Evolutionary conservation across 129 eudicot genomes (phyloP), one percentile per base, ranked within the genome.

Genomic region (Scalesia atractyloides): DNA sequence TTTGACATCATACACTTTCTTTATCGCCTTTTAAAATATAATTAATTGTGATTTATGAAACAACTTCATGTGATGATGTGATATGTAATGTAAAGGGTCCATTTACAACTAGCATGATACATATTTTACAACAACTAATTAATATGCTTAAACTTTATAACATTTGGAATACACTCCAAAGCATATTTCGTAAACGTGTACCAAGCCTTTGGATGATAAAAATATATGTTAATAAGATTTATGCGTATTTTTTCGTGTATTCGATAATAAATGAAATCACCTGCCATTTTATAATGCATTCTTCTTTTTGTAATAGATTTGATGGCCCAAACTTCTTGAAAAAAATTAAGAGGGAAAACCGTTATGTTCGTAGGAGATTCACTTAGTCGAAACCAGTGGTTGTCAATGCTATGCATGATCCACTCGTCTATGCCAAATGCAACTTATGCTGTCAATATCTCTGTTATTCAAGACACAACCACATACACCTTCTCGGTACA

Each of bases 361-460:
- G 75, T 91, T 62, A 80, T 91, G 91, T 91, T 91, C 64, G 97
- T 91, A 47, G 97, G 97, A 50, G 97, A 91, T 60, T 91, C 97
- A 5, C 73, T 91, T 14, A 85, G 87, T 69, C 79, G 82, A 47
- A 86, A 91, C 62, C 97, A 91, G 18, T 91, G 87, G 87, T 64
- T 73, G 41, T 91, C 97, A 13, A 52, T 91, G 62, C 34, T 84
- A 48, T 91, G 97, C 71, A 62, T 91, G 71, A 69, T 91, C 33
- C 81, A 86, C 67, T 77, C 91, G 0, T 80, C 88, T 4, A 64
- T 85, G 10, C 90, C 92, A 19, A 56, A 26, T 0, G 70, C 81
- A 47, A 84, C 79, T 7, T 82, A 85, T 59, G 82, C 46, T 0
- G 56, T 58, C 2, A 53, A 71, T 17, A 56, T 72, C 10, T 41